Evolutionary conservation across 1,139 yeast genomes (phyloP), one percentile per base, ranked within the genome.

Genomic region (Barnettozyma hawaiiensis): DNA sequence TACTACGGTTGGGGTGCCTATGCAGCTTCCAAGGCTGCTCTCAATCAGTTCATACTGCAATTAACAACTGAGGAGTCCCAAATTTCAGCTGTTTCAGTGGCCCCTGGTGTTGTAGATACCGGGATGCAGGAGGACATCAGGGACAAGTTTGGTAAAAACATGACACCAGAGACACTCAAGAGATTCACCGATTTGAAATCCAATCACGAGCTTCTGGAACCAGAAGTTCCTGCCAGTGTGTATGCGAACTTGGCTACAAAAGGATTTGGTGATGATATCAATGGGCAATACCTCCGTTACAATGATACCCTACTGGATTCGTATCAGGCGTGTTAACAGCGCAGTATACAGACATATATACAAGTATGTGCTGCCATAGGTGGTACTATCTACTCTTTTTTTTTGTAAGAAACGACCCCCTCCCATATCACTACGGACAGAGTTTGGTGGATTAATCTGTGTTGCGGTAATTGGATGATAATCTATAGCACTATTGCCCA

Each of bases 21-120:
- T 56, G 95, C 96, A 1, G 69, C 89, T 3, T 79, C 96, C 15
- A 90, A 90, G 63, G 96, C 96, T 1, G 96, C 96, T 0, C 61
- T 89, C 45, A 86, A 90, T 62, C 89, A 81, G 55, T 71, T 87
- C 42, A 78, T 85, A 8, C 60, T 66, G 38, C 76, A 86, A 9
- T 62, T 90, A 20, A 81, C 86, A 1, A 69, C 65, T 5, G 96
- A 86, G 54, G 90, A 85, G 58, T 63, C 69, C 3, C 74, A 69
- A 0, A 66, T 89, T 18, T 66, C 67, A 38, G 70, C 85, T 4
- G 65, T 86, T 10, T 70, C 96, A 0, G 71, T 90, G 20, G 96
- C 96, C 3, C 97, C 97, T 0, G 97, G 97, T 4, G 95, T 86
- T 2, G 97, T 90, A 2, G 87, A 85, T 59, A 89, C 97, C 0